Evolutionary conservation across 306 rosid genomes (phyloP).

Genomic region (Albizia julibrissin): DNA sequence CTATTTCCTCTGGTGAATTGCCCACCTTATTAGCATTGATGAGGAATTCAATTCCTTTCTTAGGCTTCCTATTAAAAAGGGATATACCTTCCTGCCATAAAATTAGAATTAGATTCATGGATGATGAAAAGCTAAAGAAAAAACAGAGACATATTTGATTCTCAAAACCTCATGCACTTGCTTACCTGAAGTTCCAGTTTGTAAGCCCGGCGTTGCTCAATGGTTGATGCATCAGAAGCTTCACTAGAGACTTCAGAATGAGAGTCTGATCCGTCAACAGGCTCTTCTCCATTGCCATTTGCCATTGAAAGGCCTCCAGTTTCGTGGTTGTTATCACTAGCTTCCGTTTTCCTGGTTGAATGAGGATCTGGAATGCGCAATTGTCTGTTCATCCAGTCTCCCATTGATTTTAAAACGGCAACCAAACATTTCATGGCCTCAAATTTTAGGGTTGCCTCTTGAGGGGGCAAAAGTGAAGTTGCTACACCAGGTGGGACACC

Average conservation of each 20-base stretch:
- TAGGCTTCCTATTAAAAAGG: constrained; percentile 94
- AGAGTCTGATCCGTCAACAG: constrained; percentile 79
- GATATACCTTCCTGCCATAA: constrained; percentile 99
- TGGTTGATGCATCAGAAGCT: constrained; percentile 78
- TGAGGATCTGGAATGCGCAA: constrained; percentile 87
- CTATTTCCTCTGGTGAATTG: constrained; percentile 89
- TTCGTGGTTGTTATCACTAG: constrained; percentile 54
- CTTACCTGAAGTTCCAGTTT: constrained; percentile 98
- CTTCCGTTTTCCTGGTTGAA: constrained; percentile 66
- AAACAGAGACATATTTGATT: constrained; percentile 26
- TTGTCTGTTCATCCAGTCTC: constrained; percentile 96
- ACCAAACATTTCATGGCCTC: constrained; percentile 97
- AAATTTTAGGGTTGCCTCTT: constrained; percentile 84
- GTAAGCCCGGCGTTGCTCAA: constrained; percentile 97
- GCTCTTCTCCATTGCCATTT: constrained; percentile 82
- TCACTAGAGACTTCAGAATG: constrained; percentile 78
- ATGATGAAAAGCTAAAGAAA: constrained; percentile 29
- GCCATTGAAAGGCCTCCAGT: constrained; percentile 52
- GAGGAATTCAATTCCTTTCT: constrained; percentile 95
- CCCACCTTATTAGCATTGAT: constrained; percentile 97
- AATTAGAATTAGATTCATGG: constrained; percentile 49
- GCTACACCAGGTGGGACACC: constrained; percentile 95
- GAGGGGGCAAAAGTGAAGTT: constrained; percentile 89
- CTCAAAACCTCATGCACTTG: constrained; percentile 24
- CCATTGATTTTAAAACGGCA: constrained; percentile 78